Evolutionary conservation across 129 eudicot genomes (phyloP).

Genomic region (Arctium minus): DNA sequence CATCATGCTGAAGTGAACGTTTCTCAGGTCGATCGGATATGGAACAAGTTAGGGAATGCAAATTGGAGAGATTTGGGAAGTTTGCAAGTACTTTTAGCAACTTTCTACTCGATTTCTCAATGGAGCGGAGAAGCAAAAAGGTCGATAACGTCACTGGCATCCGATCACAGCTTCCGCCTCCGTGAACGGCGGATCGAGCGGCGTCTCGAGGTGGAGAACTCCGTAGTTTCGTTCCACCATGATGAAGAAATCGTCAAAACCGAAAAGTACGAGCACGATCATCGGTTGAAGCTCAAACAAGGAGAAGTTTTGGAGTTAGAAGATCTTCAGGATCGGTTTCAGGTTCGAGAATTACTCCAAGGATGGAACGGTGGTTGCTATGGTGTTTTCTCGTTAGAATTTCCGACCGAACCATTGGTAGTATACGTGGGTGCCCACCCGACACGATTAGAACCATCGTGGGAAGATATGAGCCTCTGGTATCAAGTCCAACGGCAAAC

Average conservation of each 20-base stretch:
- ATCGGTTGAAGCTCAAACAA: conserved; percentile 50
- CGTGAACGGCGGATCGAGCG: conserved; percentile 65
- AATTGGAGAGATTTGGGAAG: conserved; percentile 92
- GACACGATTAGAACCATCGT: conserved; percentile 73
- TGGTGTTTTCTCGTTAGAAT: conserved; percentile 45
- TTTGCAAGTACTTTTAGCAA: conserved; percentile 64
- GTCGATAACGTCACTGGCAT: conserved; percentile 62
- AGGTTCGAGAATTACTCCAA: conserved; percentile 40
- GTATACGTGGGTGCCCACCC: conserved; percentile 80
- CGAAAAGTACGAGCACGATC: conserved; percentile 28
- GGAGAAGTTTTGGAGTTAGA: conserved; percentile 65
- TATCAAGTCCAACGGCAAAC: conserved; percentile 95
- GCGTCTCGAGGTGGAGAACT: conserved; percentile 35
- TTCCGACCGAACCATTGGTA: conserved; percentile 45
- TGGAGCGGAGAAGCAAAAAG: conserved; percentile 66
- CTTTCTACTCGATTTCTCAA: conserved; percentile 59
- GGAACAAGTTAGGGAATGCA: conserved; percentile 92
- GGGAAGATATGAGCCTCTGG: conserved; percentile 94
- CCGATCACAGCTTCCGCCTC: conserved; percentile 69
- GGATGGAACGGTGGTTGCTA: conserved; percentile 55
- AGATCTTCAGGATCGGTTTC: conserved; percentile 56
- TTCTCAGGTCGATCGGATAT: conserved; percentile 60
- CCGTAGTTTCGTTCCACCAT: conserved; percentile 22
- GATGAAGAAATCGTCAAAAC: conserved; percentile 30
- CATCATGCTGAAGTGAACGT: conserved; percentile 51